A percentile compares a stretch with the other conserved stretches of the same genome.
phyloP scores from a whole-genome alignment of 495 filamentous ascomycete genomes.

The Mytilinidion resinicola region DNA sequence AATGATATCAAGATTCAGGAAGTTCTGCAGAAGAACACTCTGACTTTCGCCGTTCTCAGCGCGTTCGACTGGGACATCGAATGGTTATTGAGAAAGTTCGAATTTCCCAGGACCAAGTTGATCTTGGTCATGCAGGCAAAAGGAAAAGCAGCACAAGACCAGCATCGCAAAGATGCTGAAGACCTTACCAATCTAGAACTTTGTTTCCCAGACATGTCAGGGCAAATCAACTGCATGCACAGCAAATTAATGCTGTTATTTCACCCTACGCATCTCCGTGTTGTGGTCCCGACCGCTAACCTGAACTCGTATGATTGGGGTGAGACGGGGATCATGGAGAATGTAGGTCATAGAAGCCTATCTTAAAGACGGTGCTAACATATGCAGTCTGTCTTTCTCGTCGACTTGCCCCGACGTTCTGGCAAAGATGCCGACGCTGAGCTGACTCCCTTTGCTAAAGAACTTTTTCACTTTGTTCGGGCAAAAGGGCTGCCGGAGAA shows the following conservation, averaged over 20 bases:
- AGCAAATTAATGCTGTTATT: constrained; percentile 84
- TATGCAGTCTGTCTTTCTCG: constrained; percentile 60
- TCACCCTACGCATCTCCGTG: constrained; percentile 57
- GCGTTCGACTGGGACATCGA: constrained; percentile 80
- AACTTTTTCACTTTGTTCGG: constrained; percentile 63
- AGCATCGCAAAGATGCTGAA: constrained; percentile 41
- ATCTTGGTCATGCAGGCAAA: constrained; percentile 66
- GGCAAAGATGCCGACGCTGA: constrained; percentile 31
- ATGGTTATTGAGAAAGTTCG: constrained; percentile 61
- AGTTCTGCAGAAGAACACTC: constrained; percentile 63
- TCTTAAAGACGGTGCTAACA: constrained; percentile 7
- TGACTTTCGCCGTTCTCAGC: constrained; percentile 74
- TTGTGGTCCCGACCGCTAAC: constrained; percentile 79
- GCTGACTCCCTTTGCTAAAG: constrained; percentile 58
- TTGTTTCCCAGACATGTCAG: constrained; percentile 73
- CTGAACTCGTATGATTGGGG: constrained; percentile 81
- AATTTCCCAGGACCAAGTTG: constrained; percentile 49
- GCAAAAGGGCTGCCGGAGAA: constrained; percentile 59
- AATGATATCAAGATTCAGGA: constrained; percentile 90
- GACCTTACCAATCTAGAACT: constrained; percentile 54
- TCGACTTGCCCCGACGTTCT: constrained; percentile 65
- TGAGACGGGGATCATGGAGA: constrained; percentile 71
- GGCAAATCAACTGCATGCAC: constrained; percentile 68
- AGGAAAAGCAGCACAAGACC: constrained; percentile 18
- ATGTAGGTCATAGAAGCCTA: constrained; percentile 39